Evolutionary conservation across 805 yeast species (phyloP), one percentile per base, ranked within the genome.

Genomic region (Candida hispaniensis): DNA sequence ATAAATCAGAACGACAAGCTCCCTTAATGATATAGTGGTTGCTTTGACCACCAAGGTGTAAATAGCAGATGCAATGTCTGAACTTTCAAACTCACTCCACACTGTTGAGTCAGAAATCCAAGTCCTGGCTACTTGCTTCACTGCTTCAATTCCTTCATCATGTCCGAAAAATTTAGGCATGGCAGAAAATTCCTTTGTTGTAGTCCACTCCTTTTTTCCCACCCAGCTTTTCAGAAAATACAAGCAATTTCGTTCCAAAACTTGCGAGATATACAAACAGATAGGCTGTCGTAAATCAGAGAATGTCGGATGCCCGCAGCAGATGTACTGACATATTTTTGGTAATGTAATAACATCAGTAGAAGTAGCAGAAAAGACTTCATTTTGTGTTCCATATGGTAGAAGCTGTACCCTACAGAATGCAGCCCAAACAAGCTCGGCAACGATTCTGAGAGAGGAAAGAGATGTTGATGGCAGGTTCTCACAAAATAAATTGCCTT

Each of bases 381-480:
- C n/a, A n/a, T n/a, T n/a, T n/a, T n/a, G n/a, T n/a, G n/a, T n/a
- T n/a, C n/a, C n/a, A n/a, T n/a, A n/a, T n/a, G n/a, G n/a, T n/a
- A n/a, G n/a, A n/a, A n/a, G n/a, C n/a, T n/a, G n/a, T n/a, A n/a
- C n/a, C n/a, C n/a, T n/a, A n/a, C n/a, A n/a, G n/a, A 32, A 18
- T 7, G 36, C 36, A 13, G 24, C 36, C 22, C 22, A 23, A 44
- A 32, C 36, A 32, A 51, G 53, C 34, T 68, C 73, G 4, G 55
- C 43, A 27, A 63, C 46, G 3, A 69, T 65, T 39, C 91, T 57
- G 39, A 83, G 53, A 10, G 75, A 66, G 1, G 79, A 63, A 26
- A 80, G 45, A 1, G 67, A 55, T 42, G 78, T 83, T 45, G 73
- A 68, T 0, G 82, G 68, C 3, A 82, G 44, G 39, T 76, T 83